Evolutionary conservation across 1,139 yeast genomes (phyloP), one percentile per base, ranked within the genome.

Genomic region (Geotrichum phurueaensis): DNA sequence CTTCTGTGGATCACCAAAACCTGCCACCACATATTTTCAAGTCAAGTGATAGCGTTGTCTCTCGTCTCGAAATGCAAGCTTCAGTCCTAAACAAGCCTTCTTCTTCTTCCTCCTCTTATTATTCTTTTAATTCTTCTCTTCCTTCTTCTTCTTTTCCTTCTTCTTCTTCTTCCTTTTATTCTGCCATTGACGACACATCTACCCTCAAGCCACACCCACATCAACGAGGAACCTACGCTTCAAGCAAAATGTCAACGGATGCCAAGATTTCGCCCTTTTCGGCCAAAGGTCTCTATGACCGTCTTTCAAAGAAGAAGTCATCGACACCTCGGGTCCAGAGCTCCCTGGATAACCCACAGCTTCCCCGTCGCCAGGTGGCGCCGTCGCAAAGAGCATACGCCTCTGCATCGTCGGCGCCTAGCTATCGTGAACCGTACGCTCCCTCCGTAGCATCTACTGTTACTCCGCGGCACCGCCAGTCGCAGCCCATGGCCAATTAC

Each of bases 271-370:
- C 57, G 12, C 18, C 51, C 49, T 55, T 55, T 22, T 55, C 58
- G 23, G 58, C 58, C 13, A 55, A 55, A 47, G 58, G 47, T 9
- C 22, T 55, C 23, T 55, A 55, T 51, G 58, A 50, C 50, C 54
- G 58, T 25, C 50, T 55, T 23, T 29, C 52, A 15, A 33, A 48
- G 27, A 31, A 29, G 36, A 55, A 55, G 43, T 25, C 25, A 18
- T 18, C 47, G 6, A 39, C 47, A 7, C 47, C 47, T 15, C 47
- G 47, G 23, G 47, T 39, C 9, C 47, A 39, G 47, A 39, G 47
- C 47, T 39, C 47, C 10, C 20, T 39, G 20, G 47, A n/a, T n/a
- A 39, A 18, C 47, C 18, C 47, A n/a, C 47, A 39, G 18, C 7
- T n/a, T n/a, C n/a, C 47, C 10, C 20, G 18, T 10, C 47, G 18